phyloP scores from a whole-genome alignment of 306 rosid genomes.

The Clitoria ternatea region DNA sequence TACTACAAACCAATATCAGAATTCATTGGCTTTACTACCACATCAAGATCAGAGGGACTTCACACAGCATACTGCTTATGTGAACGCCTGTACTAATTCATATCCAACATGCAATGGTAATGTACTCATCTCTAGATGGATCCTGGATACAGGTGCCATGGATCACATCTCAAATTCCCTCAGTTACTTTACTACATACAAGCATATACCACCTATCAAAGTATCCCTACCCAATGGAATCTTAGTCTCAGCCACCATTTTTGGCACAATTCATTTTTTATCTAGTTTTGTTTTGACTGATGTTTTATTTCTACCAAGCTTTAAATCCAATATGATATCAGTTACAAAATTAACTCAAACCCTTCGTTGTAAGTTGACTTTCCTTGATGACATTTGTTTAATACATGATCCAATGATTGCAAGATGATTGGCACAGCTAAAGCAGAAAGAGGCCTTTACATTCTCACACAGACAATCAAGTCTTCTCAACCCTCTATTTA shows the following conservation, averaged over 20 bases:
- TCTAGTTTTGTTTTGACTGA: not conserved
- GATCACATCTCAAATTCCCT: not conserved
- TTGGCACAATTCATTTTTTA: not conserved
- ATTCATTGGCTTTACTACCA: not conserved
- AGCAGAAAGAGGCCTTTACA: not conserved
- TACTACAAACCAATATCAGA: not conserved
- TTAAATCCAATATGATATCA: not conserved
- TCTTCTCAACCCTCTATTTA: too few relatives aligned
- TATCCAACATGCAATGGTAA: not conserved
- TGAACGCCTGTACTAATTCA: not conserved
- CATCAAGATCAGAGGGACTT: not conserved
- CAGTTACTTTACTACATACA: not conserved
- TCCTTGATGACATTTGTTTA: not conserved
- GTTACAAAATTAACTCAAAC: not conserved
- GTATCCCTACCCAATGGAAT: not conserved
- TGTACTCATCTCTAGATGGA: not conserved
- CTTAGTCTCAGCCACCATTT: too few relatives aligned
- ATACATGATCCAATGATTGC: not conserved
- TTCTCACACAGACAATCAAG: not conserved
- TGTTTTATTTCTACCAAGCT: not conserved
- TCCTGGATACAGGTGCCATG: not conserved
- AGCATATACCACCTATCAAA: not conserved
- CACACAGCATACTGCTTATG: not conserved
- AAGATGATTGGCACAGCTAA: not conserved
- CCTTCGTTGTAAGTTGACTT: not conserved